phyloP scores from a whole-genome alignment of 129 eudicot species.

The Chrysanthemum makinoi region DNA sequence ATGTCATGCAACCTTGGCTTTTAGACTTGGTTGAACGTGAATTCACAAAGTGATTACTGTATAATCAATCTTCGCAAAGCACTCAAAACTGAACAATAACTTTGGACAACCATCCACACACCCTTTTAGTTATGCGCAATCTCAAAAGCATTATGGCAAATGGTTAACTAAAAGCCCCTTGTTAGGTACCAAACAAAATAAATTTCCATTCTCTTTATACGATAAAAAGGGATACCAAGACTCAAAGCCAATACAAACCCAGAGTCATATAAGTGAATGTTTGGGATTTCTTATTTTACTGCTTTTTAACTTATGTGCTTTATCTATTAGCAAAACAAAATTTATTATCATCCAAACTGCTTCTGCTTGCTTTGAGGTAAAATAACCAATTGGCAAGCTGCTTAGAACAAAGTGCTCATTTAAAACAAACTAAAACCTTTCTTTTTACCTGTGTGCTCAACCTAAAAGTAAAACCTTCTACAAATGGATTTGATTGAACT shows the following conservation, averaged over 20 bases:
- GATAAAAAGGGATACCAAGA: neutral
- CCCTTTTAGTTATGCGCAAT: neutral
- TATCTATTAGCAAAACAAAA: no score
- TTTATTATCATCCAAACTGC: no score
- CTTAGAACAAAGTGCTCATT: no score
- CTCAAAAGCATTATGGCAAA: constrained; percentile 7
- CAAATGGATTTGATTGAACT: no score
- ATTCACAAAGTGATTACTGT: neutral
- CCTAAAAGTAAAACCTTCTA: no score
- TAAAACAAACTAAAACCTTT: no score
- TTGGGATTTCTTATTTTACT: no score
- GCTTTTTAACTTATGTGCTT: no score
- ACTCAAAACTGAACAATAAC: neutral
- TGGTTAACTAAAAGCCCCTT: constrained; percentile 7
- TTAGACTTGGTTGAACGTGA: neutral
- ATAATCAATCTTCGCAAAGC: neutral
- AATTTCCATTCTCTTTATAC: neutral
- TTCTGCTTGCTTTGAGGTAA: no score
- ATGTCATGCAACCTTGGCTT: neutral
- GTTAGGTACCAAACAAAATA: neutral
- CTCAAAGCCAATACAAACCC: neutral
- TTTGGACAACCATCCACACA: neutral
- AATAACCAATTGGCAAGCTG: no score
- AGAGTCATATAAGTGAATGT: no score
- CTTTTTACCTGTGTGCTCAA: no score